phyloP scores from a whole-genome alignment of 768 basidiomycete genomes.

The Polyporus arcularius region DNA sequence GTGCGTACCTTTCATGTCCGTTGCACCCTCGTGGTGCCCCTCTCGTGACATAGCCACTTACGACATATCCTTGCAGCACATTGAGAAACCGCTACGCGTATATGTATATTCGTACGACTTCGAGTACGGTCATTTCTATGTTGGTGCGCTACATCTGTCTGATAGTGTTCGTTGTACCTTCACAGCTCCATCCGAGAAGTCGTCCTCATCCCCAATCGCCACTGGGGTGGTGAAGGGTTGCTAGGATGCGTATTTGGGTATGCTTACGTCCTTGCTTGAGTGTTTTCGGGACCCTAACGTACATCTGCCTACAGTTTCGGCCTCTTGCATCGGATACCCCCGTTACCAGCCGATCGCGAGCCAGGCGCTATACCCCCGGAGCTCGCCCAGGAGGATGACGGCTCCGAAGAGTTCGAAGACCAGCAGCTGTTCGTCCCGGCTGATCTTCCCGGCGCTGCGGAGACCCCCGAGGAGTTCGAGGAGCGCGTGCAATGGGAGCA shows the following conservation, averaged over 20 bases:
- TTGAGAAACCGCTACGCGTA: constrained; percentile 90
- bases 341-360: constrained; percentile 60
- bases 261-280: constrained; percentile 28
- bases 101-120: constrained; percentile 98
- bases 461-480: constrained; percentile 36
- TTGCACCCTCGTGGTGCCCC: background rate
- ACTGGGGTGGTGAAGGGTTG: constrained; percentile 97
- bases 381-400: constrained; percentile 45
- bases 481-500: constrained; percentile 28
- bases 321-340: constrained; percentile 90
- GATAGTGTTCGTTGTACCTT: constrained; percentile 2
- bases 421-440: constrained; percentile 73
- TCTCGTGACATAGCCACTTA: background rate
- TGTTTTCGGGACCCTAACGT: background rate
- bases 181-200: constrained; percentile 87
- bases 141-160: constrained; percentile 9
- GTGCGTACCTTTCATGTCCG: constrained; percentile 45
- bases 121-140: constrained; percentile 61
- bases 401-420: constrained; percentile 54
- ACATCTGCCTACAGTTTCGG: constrained; percentile 61
- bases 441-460: constrained; percentile 57
- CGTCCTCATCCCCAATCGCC: constrained; percentile 91
- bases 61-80: constrained; percentile 54
- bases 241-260: constrained; percentile 96
- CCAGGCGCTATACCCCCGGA: constrained; percentile 61